Percentiles rank a stretch among this genome's conserved stretches.
Evolutionary conservation across 1,139 yeast genomes (phyloP).

Genomic region (Pneumocystis carinii): DNA sequence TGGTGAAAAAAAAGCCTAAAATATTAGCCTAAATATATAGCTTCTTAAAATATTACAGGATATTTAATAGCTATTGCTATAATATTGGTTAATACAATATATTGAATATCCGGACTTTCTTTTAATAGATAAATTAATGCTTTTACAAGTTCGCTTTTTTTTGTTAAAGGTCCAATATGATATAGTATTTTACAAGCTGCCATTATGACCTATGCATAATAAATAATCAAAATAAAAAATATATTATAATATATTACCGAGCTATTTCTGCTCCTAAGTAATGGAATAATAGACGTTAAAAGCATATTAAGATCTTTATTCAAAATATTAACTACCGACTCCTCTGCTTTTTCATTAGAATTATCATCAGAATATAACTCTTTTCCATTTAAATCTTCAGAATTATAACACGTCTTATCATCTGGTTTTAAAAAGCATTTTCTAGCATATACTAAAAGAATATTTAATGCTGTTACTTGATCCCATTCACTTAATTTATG

Average conservation of each 20-base stretch:
- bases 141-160: conserved; percentile 30
- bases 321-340: conserved; percentile 2
- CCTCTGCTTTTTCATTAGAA: conserved; percentile 2
- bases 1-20: conserved; percentile 28
- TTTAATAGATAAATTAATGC: conserved; percentile 34
- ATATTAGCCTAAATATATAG: not conserved
- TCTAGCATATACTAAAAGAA: conserved; percentile 54
- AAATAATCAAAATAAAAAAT: not conserved
- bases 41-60: conserved; percentile 19
- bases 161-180: conserved; percentile 39
- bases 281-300: conserved; percentile 31
- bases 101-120: conserved; percentile 25
- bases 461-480: conserved; percentile 45
- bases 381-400: not conserved
- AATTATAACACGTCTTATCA: not conserved
- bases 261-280: conserved; percentile 41
- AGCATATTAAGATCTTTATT: conserved; percentile 36
- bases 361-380: conserved; percentile 13
- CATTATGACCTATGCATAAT: conserved; percentile 32
- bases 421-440: conserved; percentile 30
- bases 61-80: conserved; percentile 27
- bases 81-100: conserved; percentile 23
- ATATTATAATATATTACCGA: conserved; percentile 17
- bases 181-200: conserved; percentile 42
- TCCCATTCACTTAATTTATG: conserved; percentile 60